Base-by-base conservation (phyloP, 1,284 basidiomycete species). In the Ustilago loliicola region DNA sequence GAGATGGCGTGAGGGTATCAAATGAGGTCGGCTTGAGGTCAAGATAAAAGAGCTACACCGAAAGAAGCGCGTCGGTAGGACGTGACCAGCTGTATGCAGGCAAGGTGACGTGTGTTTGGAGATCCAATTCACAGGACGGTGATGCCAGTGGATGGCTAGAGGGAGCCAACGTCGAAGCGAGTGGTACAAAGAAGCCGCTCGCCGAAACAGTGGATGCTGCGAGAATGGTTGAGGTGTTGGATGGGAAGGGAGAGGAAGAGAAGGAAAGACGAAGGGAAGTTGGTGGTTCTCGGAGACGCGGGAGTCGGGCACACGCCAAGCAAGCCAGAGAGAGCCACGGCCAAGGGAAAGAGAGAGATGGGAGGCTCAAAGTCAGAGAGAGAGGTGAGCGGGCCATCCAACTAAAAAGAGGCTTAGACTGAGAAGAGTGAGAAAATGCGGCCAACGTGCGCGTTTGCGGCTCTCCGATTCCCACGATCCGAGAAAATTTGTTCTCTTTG, bases 401-500 rank as follows among this genome's bases (percentile, higher is more conserved):
- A 4, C 30, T 10, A 32, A 1, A 5, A 17, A 1, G 6, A 13
- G 17, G 17, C 38, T 40, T 19, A 13, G 21, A 9, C 42, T 27
- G 42, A 45, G 19, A 38, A 45, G 60, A 34, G 52, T 17, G 45
- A 27, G 30, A 53, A 50, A 57, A 45, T 57, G 60, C 50, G 50
- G 54, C 30, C 38, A 54, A 52, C 40, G 54, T 53, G 60, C 66
- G 32, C 59, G 15, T 4, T 25, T 17, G 59, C 45, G 21, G 52
- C 50, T 21, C 42, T 54, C 68, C 68, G 68, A 71, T 61, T 71
- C 63, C 68, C 68, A 65, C 62, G 63, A 71, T 58, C 68, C 68
- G 68, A 65, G 62, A 65, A 65, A 64, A 40, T 32, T 42, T 48
- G 25, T 21, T 23, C 48, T 45, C 4, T 17, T 19, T 45, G n/a